Evolutionary conservation across 78 protist species (phyloP).

Genomic region (Speleostelium caveatum): DNA sequence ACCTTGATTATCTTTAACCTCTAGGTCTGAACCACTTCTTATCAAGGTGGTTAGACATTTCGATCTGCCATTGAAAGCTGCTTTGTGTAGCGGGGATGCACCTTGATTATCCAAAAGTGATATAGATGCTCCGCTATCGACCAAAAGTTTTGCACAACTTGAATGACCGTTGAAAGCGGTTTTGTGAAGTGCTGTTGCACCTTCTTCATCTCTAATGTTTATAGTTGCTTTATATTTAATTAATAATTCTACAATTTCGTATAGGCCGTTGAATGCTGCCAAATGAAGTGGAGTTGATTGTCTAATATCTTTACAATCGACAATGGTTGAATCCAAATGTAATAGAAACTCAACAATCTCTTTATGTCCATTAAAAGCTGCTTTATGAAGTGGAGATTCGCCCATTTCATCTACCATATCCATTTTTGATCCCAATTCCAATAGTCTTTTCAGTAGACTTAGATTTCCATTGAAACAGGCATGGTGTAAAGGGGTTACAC

Average conservation of each 20-base stretch:
- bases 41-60: slow-evolving; percentile 65
- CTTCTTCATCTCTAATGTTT: slow-evolving; percentile 73
- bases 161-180: slow-evolving; percentile 74
- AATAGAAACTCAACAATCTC: slow-evolving; percentile 60
- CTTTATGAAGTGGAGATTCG: slow-evolving; percentile 79
- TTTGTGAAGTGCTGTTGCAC: slow-evolving; percentile 83
- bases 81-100: slow-evolving; percentile 81
- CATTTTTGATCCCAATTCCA: slow-evolving; percentile 75
- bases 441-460: slow-evolving; percentile 28
- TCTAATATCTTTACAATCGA: slow-evolving; percentile 57
- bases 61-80: slow-evolving; percentile 76
- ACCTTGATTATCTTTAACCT: slow-evolving; percentile 81
- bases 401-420: slow-evolving; percentile 81
- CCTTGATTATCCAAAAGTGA: slow-evolving; percentile 64
- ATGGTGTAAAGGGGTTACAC: slow-evolving; percentile 82
- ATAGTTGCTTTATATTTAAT: slow-evolving; percentile 35
- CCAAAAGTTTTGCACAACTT: slow-evolving; percentile 43
- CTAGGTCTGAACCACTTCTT: slow-evolving; percentile 55
- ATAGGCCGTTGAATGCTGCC: slow-evolving; percentile 78
- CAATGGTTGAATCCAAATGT: neutral
- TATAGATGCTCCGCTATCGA: slow-evolving; percentile 75
- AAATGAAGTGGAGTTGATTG: slow-evolving; percentile 84
- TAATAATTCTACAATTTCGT: slow-evolving; percentile 56
- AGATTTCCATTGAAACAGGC: slow-evolving; percentile 65
- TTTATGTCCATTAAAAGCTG: slow-evolving; percentile 83